phyloP scores from a whole-genome alignment of 768 basidiomycete genomes.

The Pleurotus giganteus region DNA sequence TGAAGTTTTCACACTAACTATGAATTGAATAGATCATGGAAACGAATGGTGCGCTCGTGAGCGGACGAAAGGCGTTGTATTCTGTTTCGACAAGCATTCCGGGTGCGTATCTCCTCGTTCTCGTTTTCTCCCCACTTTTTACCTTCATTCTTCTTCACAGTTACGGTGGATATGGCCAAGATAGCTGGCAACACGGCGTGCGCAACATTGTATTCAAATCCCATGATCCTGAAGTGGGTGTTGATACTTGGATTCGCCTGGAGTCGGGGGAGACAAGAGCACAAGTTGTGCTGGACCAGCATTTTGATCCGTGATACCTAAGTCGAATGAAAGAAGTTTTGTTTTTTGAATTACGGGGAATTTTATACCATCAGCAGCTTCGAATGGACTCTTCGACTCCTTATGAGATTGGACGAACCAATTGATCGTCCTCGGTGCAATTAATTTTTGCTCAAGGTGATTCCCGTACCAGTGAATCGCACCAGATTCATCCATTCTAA shows the following conservation, averaged over 20 bases:
- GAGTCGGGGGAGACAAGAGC: constrained; percentile 59
- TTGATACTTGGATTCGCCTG: constrained; percentile 65
- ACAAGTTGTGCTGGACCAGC: constrained; percentile 43
- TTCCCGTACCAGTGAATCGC: too few relatives aligned
- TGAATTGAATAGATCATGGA: constrained; percentile 55
- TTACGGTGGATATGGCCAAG: constrained; percentile 55
- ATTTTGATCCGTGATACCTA: too few relatives aligned
- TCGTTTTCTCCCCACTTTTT: background rate
- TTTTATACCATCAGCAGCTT: too few relatives aligned
- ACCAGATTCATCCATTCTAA: too few relatives aligned
- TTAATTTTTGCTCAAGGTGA: too few relatives aligned
- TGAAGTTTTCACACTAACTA: background rate
- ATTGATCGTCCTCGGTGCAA: too few relatives aligned
- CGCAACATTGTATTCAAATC: constrained; percentile 62
- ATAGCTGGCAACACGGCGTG: constrained; percentile 63
- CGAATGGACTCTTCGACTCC: too few relatives aligned
- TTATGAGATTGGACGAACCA: too few relatives aligned
- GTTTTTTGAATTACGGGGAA: too few relatives aligned
- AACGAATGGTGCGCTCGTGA: constrained; percentile 80
- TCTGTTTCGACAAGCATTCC: constrained; percentile 79
- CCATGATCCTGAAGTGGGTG: constrained; percentile 37
- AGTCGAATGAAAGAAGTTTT: too few relatives aligned
- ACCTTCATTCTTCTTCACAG: background rate
- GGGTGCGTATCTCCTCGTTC: constrained; percentile 40
- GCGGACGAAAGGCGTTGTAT: constrained; percentile 56